Evolutionary conservation across 169 alveolate species (phyloP).

Genomic region (Babesia ovis): DNA sequence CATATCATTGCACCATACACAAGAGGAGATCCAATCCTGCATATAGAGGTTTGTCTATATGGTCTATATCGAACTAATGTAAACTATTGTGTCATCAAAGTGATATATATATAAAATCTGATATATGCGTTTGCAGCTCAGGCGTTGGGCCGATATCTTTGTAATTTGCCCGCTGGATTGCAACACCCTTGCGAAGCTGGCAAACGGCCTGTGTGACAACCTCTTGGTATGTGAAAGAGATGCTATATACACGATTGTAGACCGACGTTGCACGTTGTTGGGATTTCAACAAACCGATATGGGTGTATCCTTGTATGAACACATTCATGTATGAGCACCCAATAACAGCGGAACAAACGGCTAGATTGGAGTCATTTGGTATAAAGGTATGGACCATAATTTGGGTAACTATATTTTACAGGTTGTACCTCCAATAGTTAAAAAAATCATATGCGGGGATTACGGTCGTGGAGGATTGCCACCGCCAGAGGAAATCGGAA

Average conservation of each 20-base stretch:
- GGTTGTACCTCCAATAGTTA: constrained; percentile 26
- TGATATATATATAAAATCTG: too few species aligned
- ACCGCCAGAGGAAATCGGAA: constrained; percentile 19
- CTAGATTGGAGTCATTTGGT: constrained; percentile 71
- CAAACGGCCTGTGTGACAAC: constrained; percentile 91
- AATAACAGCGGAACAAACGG: constrained; percentile 80
- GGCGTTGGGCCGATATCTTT: constrained; percentile 89
- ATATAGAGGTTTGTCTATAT: constrained; percentile 36
- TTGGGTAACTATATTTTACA: neutral
- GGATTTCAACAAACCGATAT: constrained; percentile 84
- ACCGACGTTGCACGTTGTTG: constrained; percentile 91
- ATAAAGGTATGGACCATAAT: constrained; percentile 23
- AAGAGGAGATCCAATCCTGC: constrained; percentile 39
- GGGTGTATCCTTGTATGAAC: constrained; percentile 95
- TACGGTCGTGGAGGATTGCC: constrained; percentile 47
- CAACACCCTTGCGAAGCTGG: constrained; percentile 89
- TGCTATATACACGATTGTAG: constrained; percentile 29
- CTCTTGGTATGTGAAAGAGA: constrained; percentile 72
- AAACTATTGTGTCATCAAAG: too few species aligned
- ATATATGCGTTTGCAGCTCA: too few species aligned
- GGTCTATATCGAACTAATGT: too few species aligned
- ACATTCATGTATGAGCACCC: constrained; percentile 91
- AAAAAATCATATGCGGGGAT: constrained; percentile 32
- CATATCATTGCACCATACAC: neutral
- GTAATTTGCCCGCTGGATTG: constrained; percentile 92